Conservation (phyloP, 345 rosid genomes). For the Arabidopsis arenosa region DNA sequence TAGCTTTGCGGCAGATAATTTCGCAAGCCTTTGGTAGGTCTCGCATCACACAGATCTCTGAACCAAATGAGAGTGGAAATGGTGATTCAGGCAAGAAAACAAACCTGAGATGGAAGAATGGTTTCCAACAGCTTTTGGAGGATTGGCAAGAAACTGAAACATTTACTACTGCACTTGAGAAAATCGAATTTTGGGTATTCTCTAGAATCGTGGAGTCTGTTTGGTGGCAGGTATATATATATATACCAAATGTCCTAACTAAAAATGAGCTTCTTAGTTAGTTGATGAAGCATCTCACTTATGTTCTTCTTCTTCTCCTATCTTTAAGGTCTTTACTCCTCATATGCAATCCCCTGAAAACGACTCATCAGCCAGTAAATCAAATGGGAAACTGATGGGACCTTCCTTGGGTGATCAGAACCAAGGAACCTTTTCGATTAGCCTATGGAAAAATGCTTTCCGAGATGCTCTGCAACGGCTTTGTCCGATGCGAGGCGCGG, state of each 20-base stretch:
- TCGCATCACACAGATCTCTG: constrained; percentile 49
- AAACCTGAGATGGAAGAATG: constrained; percentile 48
- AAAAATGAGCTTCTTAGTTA: constrained; percentile 12
- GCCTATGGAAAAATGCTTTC: constrained; percentile 83
- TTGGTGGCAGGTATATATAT: constrained; percentile 91
- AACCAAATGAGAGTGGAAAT: constrained; percentile 49
- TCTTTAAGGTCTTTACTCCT: constrained; percentile 80
- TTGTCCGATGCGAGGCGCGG: constrained; percentile 89
- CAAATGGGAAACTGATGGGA: constrained; percentile 61
- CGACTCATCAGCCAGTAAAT: constrained; percentile 50
- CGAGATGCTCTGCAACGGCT: constrained; percentile 74
- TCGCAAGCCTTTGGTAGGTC: constrained; percentile 78
- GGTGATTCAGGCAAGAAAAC: constrained; percentile 33
- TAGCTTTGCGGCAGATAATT: constrained; percentile 80
- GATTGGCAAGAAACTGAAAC: constrained; percentile 98
- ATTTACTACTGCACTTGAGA: constrained; percentile 72
- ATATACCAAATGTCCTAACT: background rate
- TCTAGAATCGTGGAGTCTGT: constrained; percentile 90
- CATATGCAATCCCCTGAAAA: constrained; percentile 78
- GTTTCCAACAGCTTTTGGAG: constrained; percentile 54
- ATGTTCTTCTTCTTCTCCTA: background rate
- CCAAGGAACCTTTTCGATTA: constrained; percentile 78
- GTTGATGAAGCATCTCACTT: constrained; percentile 25
- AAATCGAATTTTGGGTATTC: constrained; percentile 90
- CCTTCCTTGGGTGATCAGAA: constrained; percentile 79